Percentiles rank a stretch among this genome's conserved stretches.
Conservation (phyloP, 73 alveolate species). For the Symbiodinium pilosum region DNA sequence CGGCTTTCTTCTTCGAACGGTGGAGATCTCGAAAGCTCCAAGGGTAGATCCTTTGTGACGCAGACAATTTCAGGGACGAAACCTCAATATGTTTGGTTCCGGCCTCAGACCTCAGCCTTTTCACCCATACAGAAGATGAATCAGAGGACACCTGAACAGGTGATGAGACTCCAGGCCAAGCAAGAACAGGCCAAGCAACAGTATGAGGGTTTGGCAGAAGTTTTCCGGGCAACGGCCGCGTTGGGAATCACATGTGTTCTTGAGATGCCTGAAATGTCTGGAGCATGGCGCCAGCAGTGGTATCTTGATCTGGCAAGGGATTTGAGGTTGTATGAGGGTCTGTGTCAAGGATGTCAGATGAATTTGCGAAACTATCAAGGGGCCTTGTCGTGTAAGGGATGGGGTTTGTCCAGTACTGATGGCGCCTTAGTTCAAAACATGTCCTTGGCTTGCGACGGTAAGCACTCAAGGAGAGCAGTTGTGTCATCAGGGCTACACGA, state of each 20-base stretch:
- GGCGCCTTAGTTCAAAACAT: not conserved
- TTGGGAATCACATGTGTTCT: not conserved
- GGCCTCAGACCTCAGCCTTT: not conserved
- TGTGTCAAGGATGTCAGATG: constrained; percentile 40
- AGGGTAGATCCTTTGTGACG: not conserved
- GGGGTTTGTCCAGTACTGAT: not conserved
- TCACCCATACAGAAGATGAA: constrained; percentile 11
- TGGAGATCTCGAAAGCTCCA: constrained; percentile 10
- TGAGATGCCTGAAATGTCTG: not conserved
- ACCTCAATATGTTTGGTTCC: not conserved
- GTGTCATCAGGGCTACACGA: not conserved
- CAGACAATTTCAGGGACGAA: not conserved
- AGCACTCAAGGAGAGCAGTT: not conserved
- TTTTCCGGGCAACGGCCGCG: not conserved
- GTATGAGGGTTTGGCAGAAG: not conserved
- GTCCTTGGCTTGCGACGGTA: not conserved
- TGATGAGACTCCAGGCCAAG: not conserved
- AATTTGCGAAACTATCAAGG: not conserved
- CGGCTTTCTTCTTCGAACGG: constrained; percentile 22
- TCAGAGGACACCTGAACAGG: not conserved
- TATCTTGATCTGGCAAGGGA: not conserved
- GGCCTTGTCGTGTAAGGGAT: not conserved
- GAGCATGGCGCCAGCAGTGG: not conserved
- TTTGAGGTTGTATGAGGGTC: not conserved
- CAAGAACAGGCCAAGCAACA: not conserved